These are phyloP conservation scores for Alternaria hordeiaustralica DNA, from an alignment of 2,329 filamentous ascomycete genomes.

Conservation along the genomic window DNA sequence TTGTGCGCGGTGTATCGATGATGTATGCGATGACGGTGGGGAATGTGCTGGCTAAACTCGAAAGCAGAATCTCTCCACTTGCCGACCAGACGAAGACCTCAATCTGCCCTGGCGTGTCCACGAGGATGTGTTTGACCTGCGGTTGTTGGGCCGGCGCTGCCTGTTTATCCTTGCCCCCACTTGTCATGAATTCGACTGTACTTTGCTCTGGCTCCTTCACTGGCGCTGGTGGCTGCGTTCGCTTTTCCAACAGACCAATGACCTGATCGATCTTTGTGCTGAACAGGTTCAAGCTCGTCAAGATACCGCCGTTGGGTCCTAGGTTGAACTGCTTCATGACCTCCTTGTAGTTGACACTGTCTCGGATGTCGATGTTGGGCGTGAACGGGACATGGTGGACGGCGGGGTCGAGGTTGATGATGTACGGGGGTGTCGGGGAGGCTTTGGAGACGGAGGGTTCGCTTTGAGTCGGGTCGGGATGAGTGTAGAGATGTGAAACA, in stretches of 20 bases:
- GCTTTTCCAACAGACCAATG: constrained; percentile 86
- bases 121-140: constrained; percentile 77
- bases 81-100: constrained; percentile 99
- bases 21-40: constrained; percentile 97
- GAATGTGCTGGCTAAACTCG: constrained; percentile 90
- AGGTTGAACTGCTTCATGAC: constrained; percentile 99
- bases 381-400: constrained; percentile 94
- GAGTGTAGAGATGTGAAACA: constrained; percentile 86
- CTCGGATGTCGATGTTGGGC: constrained; percentile 97
- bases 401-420: constrained; percentile 95
- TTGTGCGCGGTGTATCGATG: constrained; percentile 93
- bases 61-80: constrained; percentile 89
- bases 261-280: constrained; percentile 98
- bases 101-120: constrained; percentile 97
- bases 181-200: constrained; percentile 46
- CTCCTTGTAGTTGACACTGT: constrained; percentile 98
- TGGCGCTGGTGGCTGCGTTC: constrained; percentile 64
- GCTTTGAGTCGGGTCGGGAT: constrained; percentile 60
- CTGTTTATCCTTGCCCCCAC: constrained; percentile 36
- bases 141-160: constrained; percentile 56
- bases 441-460: constrained; percentile 39
- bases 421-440: constrained; percentile 73
- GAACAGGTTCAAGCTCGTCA: constrained; percentile 95
- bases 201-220: constrained; percentile 35
- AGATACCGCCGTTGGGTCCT: constrained; percentile 93